phyloP scores from a whole-genome alignment of 2,329 filamentous ascomycete genomes.

The Colletotrichum sidae region DNA sequence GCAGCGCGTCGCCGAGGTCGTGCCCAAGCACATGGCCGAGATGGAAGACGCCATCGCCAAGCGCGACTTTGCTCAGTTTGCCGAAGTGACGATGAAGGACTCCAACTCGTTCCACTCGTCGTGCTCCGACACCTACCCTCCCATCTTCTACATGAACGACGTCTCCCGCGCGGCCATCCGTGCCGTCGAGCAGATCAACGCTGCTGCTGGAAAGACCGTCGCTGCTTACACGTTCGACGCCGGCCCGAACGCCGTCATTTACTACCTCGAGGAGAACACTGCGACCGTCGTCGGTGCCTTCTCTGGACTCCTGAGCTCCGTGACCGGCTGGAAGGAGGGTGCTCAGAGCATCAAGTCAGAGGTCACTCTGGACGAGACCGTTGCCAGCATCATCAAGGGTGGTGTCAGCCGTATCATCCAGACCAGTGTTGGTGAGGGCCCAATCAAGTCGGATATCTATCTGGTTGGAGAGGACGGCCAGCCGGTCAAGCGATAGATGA shows the following conservation, averaged over 20 bases:
- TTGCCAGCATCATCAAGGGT: constrained; percentile 75
- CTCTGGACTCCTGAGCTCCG: constrained; percentile 71
- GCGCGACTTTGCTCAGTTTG: constrained; percentile 88
- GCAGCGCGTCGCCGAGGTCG: constrained; percentile 78
- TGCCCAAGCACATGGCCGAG: constrained; percentile 82
- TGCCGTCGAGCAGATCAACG: constrained; percentile 90
- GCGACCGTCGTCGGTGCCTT: constrained; percentile 81
- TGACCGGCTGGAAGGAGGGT: constrained; percentile 79
- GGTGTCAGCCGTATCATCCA: constrained; percentile 91
- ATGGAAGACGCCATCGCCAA: constrained; percentile 86
- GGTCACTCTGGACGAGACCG: constrained; percentile 72
- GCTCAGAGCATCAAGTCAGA: constrained; percentile 63
- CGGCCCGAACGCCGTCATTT: constrained; percentile 95
- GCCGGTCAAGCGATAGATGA: constrained; percentile 48
- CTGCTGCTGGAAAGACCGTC: constrained; percentile 79
- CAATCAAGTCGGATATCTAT: constrained; percentile 81
- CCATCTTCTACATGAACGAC: constrained; percentile 99
- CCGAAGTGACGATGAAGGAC: constrained; percentile 93
- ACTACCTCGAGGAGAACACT: constrained; percentile 87
- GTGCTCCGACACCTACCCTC: constrained; percentile 94
- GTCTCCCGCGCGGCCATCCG: constrained; percentile 87
- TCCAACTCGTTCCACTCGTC: constrained; percentile 97
- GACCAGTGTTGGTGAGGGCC: constrained; percentile 92
- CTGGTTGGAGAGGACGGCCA: constrained; percentile 77
- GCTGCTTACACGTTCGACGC: constrained; percentile 98